Conservation (phyloP, 1,139 yeast genomes). For the Geotrichum fermentans region DNA sequence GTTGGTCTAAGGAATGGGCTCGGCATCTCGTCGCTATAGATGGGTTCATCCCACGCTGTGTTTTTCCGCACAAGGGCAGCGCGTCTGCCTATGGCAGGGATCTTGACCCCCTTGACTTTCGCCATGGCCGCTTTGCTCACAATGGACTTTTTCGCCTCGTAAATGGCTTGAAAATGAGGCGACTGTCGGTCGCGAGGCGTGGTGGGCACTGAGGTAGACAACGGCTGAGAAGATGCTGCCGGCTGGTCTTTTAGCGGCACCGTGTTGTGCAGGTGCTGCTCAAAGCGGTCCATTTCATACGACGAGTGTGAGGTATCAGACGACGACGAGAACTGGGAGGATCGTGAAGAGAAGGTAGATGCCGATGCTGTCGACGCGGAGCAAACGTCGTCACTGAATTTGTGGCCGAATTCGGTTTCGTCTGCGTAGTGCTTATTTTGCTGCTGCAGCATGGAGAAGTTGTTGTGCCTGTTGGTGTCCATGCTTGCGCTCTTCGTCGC, state of each 20-base stretch:
- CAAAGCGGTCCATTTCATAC: constrained; percentile 3
- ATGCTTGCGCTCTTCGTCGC: constrained; percentile 3
- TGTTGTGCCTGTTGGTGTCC: not conserved
- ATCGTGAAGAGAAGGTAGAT: constrained; percentile 14
- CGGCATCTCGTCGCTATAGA: constrained; percentile 33
- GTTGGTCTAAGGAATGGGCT: constrained; percentile 29
- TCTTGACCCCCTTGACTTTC: constrained; percentile 25
- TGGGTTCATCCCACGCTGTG: constrained; percentile 29
- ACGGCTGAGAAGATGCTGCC: not conserved
- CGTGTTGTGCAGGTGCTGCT: not conserved
- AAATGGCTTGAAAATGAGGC: constrained; percentile 17
- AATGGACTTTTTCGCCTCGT: constrained; percentile 12
- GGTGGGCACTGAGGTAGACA: constrained; percentile 2
- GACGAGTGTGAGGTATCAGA: constrained; percentile 3
- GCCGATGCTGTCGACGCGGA: constrained; percentile 14
- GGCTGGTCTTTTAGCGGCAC: not conserved
- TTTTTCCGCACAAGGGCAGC: too few species aligned
- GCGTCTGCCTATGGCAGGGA: constrained; percentile 24
- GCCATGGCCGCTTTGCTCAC: constrained; percentile 28
- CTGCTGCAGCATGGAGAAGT: not conserved
- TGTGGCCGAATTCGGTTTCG: not conserved
- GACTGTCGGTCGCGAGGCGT: constrained; percentile 16
- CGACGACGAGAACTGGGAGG: constrained; percentile 17
- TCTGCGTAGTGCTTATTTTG: not conserved
- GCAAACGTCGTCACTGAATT: constrained; percentile 12